A percentile compares a stretch with the other conserved stretches of the same genome.
These are phyloP conservation scores for Cyclotella baltica DNA, from an alignment of 108 stramenopile species.

Conservation along the genomic window DNA sequence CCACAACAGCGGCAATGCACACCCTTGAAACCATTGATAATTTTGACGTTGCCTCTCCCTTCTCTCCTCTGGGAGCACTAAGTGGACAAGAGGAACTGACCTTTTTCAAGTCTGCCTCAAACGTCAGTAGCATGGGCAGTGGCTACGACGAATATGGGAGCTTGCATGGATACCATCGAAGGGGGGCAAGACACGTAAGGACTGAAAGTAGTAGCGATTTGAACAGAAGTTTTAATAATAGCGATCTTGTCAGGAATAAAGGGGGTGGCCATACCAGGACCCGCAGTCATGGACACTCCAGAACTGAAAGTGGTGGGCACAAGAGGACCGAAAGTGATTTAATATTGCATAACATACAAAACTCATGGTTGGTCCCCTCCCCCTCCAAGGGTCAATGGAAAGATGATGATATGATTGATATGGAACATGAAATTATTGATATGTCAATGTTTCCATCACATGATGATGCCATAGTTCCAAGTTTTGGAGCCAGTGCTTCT, in stretches of 20 bases:
- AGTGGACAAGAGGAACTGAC: constrained; percentile 13
- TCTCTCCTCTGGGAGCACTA: constrained; percentile 12
- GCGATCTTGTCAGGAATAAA: neutral
- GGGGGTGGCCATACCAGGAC: neutral
- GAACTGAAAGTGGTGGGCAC: neutral
- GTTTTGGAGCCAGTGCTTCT: neutral
- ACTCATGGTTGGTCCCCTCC: constrained; percentile 1
- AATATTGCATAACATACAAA: neutral
- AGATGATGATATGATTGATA: constrained; percentile 32
- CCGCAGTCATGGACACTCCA: neutral
- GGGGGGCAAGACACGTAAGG: neutral
- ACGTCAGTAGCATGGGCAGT: neutral
- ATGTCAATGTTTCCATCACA: neutral
- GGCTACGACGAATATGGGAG: neutral
- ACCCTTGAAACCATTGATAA: constrained; percentile 32
- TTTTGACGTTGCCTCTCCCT: constrained; percentile 22
- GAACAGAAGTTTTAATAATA: no score
- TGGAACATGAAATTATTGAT: constrained; percentile 2
- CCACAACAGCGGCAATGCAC: constrained; percentile 25
- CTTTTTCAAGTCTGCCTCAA: neutral
- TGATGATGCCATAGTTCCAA: neutral
- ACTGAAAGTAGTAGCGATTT: no score
- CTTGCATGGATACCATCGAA: constrained; percentile 25
- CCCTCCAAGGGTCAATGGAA: neutral
- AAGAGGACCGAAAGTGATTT: neutral